Conservation (phyloP, 345 rosid genomes). For the Gossypioides kirkii region DNA sequence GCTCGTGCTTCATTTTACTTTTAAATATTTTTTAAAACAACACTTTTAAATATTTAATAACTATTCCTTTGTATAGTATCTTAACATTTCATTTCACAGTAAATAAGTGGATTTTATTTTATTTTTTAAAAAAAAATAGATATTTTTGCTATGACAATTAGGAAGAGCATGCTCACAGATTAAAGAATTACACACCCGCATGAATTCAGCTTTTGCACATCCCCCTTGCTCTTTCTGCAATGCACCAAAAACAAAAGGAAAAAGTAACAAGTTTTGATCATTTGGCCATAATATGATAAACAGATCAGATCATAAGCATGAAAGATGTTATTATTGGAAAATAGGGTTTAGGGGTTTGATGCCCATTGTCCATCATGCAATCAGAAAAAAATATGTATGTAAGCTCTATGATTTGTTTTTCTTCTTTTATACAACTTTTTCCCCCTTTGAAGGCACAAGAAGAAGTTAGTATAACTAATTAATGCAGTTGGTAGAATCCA, state of each 20-base stretch:
- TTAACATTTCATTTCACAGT: too few species aligned
- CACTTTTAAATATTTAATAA: too few species aligned
- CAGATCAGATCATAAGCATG: not conserved
- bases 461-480: not conserved
- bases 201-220: slow-evolving; percentile 29
- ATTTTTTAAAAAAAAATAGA: too few species aligned
- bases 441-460: not conserved
- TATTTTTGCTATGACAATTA: not conserved
- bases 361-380: too few species aligned
- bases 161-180: slow-evolving; percentile 1
- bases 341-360: not conserved
- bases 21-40: too few species aligned
- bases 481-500: not conserved
- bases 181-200: slow-evolving; percentile 31
- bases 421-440: not conserved
- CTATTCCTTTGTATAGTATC: too few species aligned
- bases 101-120: too few species aligned
- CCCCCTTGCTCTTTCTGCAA: slow-evolving; percentile 30
- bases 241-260: not conserved
- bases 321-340: not conserved
- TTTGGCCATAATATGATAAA: not conserved
- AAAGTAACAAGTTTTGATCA: too few species aligned
- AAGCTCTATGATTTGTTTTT: not conserved
- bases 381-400: too few species aligned
- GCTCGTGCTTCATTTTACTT: not conserved